A percentile compares a stretch with the other conserved stretches of the same genome.
These are phyloP conservation scores for Pleurotus sapidus DNA, from an alignment of 768 basidiomycete species.

Conservation along the genomic window DNA sequence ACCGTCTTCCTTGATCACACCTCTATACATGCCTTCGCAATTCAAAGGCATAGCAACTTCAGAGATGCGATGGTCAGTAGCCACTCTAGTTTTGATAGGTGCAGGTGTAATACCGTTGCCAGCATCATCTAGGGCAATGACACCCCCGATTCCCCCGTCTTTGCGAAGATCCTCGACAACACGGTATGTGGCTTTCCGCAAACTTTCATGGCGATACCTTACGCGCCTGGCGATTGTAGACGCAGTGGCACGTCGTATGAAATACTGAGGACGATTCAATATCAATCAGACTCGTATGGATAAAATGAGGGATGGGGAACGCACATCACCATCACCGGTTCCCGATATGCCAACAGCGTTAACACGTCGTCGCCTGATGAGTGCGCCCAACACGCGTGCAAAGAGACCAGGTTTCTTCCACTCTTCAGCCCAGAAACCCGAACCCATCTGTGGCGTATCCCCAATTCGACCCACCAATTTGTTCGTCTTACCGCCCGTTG, in stretches of 20 bases:
- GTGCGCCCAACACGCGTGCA: slow-evolving; percentile 36
- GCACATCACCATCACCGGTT: slow-evolving; percentile 82
- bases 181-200: slow-evolving; percentile 49
- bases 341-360: slow-evolving; percentile 73
- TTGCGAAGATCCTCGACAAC: slow-evolving; percentile 57
- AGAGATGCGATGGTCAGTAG: background rate
- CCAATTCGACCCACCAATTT: slow-evolving; percentile 83
- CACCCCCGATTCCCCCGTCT: slow-evolving; percentile 68
- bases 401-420: slow-evolving; percentile 43
- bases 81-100: too few relatives aligned
- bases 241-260: slow-evolving; percentile 68
- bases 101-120: slow-evolving; percentile 55
- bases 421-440: slow-evolving; percentile 84
- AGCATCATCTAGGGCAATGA: slow-evolving; percentile 66
- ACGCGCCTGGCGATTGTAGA: slow-evolving; percentile 66
- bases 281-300: slow-evolving; percentile 5
- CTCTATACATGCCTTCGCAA: slow-evolving; percentile 81
- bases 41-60: slow-evolving; percentile 74
- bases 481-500: slow-evolving; percentile 82
- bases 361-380: slow-evolving; percentile 26
- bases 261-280: slow-evolving; percentile 48
- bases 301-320: slow-evolving; percentile 17
- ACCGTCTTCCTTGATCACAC: slow-evolving; percentile 68
- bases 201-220: slow-evolving; percentile 52
- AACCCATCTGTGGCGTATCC: slow-evolving; percentile 76